phyloP scores from a whole-genome alignment of 306 rosid genomes.

The Vigna nakashimae region DNA sequence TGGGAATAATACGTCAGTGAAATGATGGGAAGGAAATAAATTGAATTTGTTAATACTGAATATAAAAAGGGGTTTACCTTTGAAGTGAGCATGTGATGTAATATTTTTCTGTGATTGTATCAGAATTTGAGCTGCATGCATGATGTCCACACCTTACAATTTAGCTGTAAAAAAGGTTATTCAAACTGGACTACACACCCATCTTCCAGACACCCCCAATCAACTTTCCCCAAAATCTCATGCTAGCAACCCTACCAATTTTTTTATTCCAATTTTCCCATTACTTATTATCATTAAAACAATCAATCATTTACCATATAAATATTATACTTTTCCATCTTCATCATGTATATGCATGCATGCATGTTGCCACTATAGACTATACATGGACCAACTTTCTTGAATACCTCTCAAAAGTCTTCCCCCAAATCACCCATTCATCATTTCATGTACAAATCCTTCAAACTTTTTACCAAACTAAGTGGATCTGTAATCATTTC shows the following conservation, averaged over 20 bases:
- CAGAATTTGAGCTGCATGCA: slow-evolving; percentile 31
- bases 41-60: no score
- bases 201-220: slow-evolving; percentile 27
- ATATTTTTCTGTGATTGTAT: slow-evolving; percentile 8
- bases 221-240: slow-evolving; percentile 37
- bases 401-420: slow-evolving; percentile 10
- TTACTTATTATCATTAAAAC: background rate
- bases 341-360: background rate
- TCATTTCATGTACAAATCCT: background rate
- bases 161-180: slow-evolving; percentile 16
- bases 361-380: slow-evolving; percentile 16
- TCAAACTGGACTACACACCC: slow-evolving; percentile 15
- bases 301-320: background rate
- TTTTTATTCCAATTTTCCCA: background rate
- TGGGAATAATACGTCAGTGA: background rate
- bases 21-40: no score
- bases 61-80: no score
- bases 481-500: slow-evolving; percentile 5
- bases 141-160: background rate
- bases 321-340: background rate
- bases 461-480: background rate
- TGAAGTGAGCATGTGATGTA: background rate
- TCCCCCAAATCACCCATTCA: slow-evolving; percentile 21
- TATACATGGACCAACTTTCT: slow-evolving; percentile 18
- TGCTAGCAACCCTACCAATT: slow-evolving; percentile 43